These are phyloP conservation scores for Oidiodendron maius DNA, from an alignment of 495 filamentous ascomycete species.

Conservation along the genomic window DNA sequence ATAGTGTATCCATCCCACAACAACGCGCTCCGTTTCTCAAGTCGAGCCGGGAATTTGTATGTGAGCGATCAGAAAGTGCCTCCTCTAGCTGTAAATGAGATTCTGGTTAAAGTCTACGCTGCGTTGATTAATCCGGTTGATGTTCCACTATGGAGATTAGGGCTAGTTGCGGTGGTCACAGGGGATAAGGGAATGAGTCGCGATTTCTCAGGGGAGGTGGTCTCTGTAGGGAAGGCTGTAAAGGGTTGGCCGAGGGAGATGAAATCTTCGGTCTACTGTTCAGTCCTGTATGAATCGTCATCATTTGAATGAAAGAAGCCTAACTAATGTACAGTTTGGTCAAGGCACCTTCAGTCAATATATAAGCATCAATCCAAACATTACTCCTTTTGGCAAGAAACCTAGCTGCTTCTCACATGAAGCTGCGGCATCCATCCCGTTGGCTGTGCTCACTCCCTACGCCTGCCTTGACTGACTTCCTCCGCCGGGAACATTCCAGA, in stretches of 20 bases:
- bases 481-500: not conserved
- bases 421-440: conserved; percentile 30
- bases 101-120: conserved; percentile 48
- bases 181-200: conserved; percentile 31
- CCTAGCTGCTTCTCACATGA: conserved; percentile 31
- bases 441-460: conserved; percentile 35
- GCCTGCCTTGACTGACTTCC: conserved; percentile 33
- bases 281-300: not conserved
- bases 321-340: conserved; percentile 1
- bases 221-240: conserved; percentile 35
- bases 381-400: conserved; percentile 28
- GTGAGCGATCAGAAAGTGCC: conserved; percentile 12
- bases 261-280: conserved; percentile 39
- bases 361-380: conserved; percentile 26
- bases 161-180: conserved; percentile 16
- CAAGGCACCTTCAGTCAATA: conserved; percentile 34
- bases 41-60: conserved; percentile 2
- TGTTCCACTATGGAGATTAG: conserved; percentile 30
- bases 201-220: conserved; percentile 43
- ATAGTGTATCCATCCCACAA: conserved; percentile 14
- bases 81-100: conserved; percentile 27
- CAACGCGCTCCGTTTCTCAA: conserved; percentile 10
- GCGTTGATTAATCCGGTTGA: conserved; percentile 45
- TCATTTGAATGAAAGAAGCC: no score
- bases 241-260: conserved; percentile 40